Base-by-base conservation (phyloP, 768 basidiomycete genomes). In the Filobasidium floriforme region DNA sequence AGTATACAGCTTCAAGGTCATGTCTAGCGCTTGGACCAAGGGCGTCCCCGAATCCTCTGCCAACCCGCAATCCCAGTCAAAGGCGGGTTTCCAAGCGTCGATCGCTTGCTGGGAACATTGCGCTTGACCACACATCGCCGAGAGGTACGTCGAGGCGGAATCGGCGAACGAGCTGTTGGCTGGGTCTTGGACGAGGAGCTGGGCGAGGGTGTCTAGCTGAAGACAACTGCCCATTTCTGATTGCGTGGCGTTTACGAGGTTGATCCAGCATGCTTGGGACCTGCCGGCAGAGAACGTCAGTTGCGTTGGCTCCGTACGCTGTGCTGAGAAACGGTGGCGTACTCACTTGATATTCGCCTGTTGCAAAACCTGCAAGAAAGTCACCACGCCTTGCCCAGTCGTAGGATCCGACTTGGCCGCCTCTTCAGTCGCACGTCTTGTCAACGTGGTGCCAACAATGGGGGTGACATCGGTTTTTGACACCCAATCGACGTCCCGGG, bases 181-280 rank as follows among this genome's bases (percentile, higher is more conserved):
- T 1, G 40, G n/a, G 32, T 72, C 69, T 41, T 68, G 59, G 18
- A 73, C 66, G 9, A 77, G 62, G 0, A 77, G 66, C 11, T 54
- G 51, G 18, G 74, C 69, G 2, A 77, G 69, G 10, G 69, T 69
- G 29, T 64, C 64, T 14, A 77, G 61, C 28, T 70, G 70, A n/a
- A 77, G 69, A 60, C 76, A 77, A 5, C 60, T 67, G 1, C 75
- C 75, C 59, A 77, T 68, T 22, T 71, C 65, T 15, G 66, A 66
- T 52, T 69, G 60, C 9, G 76, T 86, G 68, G 76, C 71, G 65
- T 77, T 77, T 60, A 77, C 75, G 7, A 77, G 70, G 0, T 75
- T 74, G 66, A 77, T 75, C 66, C 66, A 67, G 43, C 66, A 57
- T 15, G 54, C 54, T 32, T 57, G 54, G 24, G 54, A 57, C 24